A percentile compares a stretch with the other conserved stretches of the same genome.
Evolutionary conservation across 352 stramenopile species (phyloP).

Genomic region (Phytophthora sansomeana): DNA sequence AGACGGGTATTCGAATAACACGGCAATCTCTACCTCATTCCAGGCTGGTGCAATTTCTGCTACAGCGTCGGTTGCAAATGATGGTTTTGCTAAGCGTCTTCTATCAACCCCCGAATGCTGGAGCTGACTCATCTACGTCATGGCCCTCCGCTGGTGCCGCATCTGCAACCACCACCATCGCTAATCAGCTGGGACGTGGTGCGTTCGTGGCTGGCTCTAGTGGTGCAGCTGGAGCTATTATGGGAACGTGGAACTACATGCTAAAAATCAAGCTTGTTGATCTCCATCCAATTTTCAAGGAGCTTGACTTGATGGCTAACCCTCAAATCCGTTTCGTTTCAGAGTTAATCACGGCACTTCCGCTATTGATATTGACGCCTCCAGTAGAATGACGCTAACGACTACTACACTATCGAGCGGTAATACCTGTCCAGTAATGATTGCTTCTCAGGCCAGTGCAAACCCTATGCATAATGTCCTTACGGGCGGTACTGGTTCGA

Average conservation of each 20-base stretch:
- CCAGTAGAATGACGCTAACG: constrained; percentile 1
- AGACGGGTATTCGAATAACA: not conserved
- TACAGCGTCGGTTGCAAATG: not conserved
- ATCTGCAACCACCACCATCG: not conserved
- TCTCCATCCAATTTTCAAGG: constrained; percentile 9
- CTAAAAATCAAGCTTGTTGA: constrained; percentile 10
- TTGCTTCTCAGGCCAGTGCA: not conserved
- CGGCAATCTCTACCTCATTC: not conserved
- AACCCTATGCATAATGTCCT: constrained; percentile 8
- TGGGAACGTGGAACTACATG: constrained; percentile 17
- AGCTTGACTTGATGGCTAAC: constrained; percentile 12
- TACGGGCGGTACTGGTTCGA: not conserved
- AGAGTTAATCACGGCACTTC: constrained; percentile 14
- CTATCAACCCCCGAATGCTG: not conserved
- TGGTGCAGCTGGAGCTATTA: not conserved
- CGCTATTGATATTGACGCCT: not conserved
- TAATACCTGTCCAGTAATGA: not conserved
- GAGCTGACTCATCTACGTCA: not conserved
- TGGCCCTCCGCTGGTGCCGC: not conserved
- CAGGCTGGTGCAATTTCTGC: not conserved
- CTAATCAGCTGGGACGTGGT: constrained; percentile 3
- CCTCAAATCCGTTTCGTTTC: constrained; percentile 18
- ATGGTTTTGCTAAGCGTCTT: not conserved
- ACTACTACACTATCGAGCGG: not conserved
- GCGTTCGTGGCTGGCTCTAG: constrained; percentile 2